Evolutionary conservation across 2,329 filamentous ascomycete genomes (phyloP), one percentile per base, ranked within the genome.

Genomic region (Fusarium buharicum): DNA sequence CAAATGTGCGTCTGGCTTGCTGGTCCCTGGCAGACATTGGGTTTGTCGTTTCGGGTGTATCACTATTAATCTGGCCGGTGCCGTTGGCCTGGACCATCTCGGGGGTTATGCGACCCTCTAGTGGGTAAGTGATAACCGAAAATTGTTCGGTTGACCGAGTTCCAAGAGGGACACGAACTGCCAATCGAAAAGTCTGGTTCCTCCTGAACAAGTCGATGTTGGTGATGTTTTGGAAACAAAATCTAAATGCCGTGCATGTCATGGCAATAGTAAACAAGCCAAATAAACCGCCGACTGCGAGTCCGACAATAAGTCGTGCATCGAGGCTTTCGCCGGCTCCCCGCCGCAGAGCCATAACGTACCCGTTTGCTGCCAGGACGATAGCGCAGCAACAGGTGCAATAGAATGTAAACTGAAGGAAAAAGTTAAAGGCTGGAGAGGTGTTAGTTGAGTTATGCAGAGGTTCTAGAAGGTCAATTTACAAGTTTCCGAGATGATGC

Each of bases 351-450:
- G 80, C 82, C 4, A 93, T 75, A 58, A 87, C 89, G 50, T 89
- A 84, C 3, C 86, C 87, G 58, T 87, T 79, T 1, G 89, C 81
- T 18, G 87, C 83, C 45, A 96, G 76, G 10, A 84, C 76, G 55
- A 91, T 84, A 3, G 80, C 75, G 64, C 89, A 92, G 67, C 89
- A 91, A 4, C 92, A 68, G 5, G 86, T 78, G 1, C 87, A 87
- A 73, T 95, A 97, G 38, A 86, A 83, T 14, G 88, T 87, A 71
- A 97, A 97, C 66, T 97, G 95, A 11, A 93, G 80, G 72, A 99
- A 98, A 76, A 92, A 97, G 70, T 97, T 97, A 79, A 94, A 93
- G 3, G 89, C 84, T 86, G 54, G 20, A 12, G 2, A n/a, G 4
- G 17, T 20, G 31, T 63, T 44, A 59, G 54, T 27, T 12, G 8